A percentile compares a stretch with the other conserved stretches of the same genome.
These are phyloP conservation scores for Hypoxylon perforatum DNA, from an alignment of 495 filamentous ascomycete species.

Conservation along the genomic window DNA sequence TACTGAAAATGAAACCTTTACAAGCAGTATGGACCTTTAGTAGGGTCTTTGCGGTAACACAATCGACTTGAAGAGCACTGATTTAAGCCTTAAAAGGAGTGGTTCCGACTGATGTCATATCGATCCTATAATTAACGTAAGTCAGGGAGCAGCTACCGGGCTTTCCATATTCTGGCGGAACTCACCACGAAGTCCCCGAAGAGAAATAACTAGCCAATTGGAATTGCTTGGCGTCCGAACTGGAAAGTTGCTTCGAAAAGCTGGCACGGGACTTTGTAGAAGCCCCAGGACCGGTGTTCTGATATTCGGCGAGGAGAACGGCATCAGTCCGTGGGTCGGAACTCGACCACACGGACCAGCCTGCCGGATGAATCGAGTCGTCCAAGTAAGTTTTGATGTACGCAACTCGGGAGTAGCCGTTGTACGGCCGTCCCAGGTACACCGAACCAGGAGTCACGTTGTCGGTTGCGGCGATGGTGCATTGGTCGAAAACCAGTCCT, in stretches of 20 bases:
- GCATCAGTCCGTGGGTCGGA: conserved; percentile 27
- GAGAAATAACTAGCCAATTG: conserved; percentile 32
- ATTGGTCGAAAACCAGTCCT: conserved; percentile 51
- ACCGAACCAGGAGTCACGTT: conserved; percentile 15
- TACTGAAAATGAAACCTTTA: too few species aligned
- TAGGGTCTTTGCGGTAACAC: too few species aligned
- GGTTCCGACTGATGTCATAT: conserved; percentile 23
- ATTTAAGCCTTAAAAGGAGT: conserved; percentile 20
- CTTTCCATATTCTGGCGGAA: not conserved
- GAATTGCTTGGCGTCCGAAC: conserved; percentile 28
- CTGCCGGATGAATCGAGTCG: conserved; percentile 32
- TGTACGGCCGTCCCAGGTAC: conserved; percentile 42
- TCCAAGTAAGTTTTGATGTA: conserved; percentile 40
- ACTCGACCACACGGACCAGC: conserved; percentile 40
- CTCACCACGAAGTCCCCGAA: conserved; percentile 31
- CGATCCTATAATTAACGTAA: conserved; percentile 17
- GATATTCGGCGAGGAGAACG: conserved; percentile 41
- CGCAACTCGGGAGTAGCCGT: conserved; percentile 37
- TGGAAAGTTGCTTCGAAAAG: conserved; percentile 36
- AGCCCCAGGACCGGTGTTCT: conserved; percentile 37
- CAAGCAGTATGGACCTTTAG: too few species aligned
- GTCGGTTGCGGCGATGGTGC: conserved; percentile 30
- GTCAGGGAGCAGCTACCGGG: not conserved
- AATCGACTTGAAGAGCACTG: too few species aligned
- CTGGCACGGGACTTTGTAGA: conserved; percentile 13